Conservation (phyloP, 202 grass and related monocot species). For the Elaeis oleifera region DNA sequence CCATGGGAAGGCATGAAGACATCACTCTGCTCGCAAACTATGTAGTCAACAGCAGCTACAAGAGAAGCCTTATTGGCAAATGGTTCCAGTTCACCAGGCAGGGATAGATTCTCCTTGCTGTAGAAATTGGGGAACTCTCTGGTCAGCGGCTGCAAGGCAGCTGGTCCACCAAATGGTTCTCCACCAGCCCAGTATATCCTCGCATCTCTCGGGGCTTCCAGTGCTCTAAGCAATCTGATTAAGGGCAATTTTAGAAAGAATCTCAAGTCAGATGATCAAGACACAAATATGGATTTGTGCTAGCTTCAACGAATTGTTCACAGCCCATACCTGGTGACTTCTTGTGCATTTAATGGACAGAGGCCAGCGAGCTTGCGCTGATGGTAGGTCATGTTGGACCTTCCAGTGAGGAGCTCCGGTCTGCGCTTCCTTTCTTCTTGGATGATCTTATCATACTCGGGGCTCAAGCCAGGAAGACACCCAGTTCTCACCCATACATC, state of each 20-base stretch:
- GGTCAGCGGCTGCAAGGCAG: conserved; percentile 11
- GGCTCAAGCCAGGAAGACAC: conserved; percentile 29
- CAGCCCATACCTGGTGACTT: conserved; percentile 24
- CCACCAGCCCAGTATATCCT: conserved; percentile 38
- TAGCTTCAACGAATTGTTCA: too few species aligned
- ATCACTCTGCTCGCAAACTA: conserved; percentile 35
- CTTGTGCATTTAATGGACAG: conserved; percentile 30
- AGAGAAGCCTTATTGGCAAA: conserved; percentile 27
- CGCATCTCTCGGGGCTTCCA: conserved; percentile 20
- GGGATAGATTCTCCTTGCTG: conserved; percentile 31
- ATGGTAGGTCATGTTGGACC: conserved; percentile 36
- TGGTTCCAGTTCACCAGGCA: conserved; percentile 12
- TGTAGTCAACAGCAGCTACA: conserved; percentile 34
- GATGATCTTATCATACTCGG: conserved; percentile 24
- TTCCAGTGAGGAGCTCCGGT: conserved; percentile 30
- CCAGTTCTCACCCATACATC: conserved; percentile 46
- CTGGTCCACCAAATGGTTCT: conserved; percentile 22
- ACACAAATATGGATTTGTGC: too few species aligned
- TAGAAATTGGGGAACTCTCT: conserved; percentile 32
- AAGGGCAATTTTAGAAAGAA: background rate
- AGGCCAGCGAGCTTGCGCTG: conserved; percentile 32
- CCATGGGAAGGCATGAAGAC: conserved; percentile 40
- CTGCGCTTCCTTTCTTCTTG: conserved; percentile 28
- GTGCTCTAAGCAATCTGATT: conserved; percentile 28
- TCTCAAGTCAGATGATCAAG: too few species aligned